Evolutionary conservation across 768 basidiomycete genomes (phyloP).

Genomic region (Mrakia frigida): DNA sequence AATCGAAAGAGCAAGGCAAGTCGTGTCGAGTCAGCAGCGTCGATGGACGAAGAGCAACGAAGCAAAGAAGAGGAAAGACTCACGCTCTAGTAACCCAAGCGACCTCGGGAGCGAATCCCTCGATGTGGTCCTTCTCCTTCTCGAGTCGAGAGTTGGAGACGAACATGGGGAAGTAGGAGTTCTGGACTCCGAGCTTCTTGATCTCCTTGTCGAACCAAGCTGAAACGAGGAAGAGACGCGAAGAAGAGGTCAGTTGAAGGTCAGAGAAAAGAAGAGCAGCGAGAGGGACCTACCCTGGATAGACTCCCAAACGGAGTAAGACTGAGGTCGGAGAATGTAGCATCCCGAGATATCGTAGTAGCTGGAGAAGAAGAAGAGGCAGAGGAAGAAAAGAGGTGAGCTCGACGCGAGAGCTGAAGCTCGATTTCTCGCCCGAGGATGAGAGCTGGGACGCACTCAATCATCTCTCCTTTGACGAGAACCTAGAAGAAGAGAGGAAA

Average conservation of each 20-base stretch:
- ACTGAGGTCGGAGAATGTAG: slow-evolving; percentile 97
- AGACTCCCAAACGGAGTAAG: slow-evolving; percentile 92
- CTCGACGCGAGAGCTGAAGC: not conserved
- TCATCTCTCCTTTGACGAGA: slow-evolving; percentile 95
- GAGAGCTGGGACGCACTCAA: slow-evolving; percentile 51
- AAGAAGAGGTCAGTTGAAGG: not conserved
- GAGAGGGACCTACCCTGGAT: slow-evolving; percentile 65
- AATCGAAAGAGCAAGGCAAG: not conserved
- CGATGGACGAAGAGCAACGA: not conserved
- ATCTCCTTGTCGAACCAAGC: slow-evolving; percentile 91
- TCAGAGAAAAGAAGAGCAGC: not conserved
- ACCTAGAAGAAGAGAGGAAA: slow-evolving; percentile 53
- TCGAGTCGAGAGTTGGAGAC: slow-evolving; percentile 87
- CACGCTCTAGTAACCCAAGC: slow-evolving; percentile 99
- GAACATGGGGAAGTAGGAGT: slow-evolving; percentile 99
- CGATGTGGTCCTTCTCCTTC: slow-evolving; percentile 95
- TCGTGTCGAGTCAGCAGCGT: too few relatives aligned
- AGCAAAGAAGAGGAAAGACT: slow-evolving; percentile 42
- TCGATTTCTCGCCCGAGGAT: too few relatives aligned
- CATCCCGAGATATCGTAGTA: slow-evolving; percentile 99
- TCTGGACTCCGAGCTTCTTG: slow-evolving; percentile 90
- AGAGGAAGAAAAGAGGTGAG: not conserved
- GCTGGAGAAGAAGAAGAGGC: slow-evolving; percentile 19
- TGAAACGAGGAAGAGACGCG: slow-evolving; percentile 40
- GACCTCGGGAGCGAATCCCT: slow-evolving; percentile 98